Evolutionary conservation across 331 rosid genomes (phyloP), one percentile per base, ranked within the genome.

Genomic region (Cydonia oblonga): DNA sequence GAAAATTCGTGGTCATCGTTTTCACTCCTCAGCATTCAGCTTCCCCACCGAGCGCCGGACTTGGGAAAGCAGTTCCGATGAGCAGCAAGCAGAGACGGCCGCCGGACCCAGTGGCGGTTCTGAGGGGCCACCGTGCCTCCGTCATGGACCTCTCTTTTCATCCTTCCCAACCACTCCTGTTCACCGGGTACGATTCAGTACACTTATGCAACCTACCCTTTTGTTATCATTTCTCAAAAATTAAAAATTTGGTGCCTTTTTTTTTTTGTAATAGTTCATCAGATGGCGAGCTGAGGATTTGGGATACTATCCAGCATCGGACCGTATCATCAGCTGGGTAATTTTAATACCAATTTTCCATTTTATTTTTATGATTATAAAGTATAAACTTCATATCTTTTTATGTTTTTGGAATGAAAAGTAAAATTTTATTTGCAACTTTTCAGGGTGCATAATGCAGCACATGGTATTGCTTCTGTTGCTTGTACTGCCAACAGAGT

Each of bases 51-150:
- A 9, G 4, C 7, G 44, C 14, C 1, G 53, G 1, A 33, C 53
- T 58, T 9, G 53, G 54, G 24, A n/a, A 54, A 51, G 54, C 63
- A 33, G 79, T 9, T 62, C 67, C 42, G 23, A 62, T 81, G 86
- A 78, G 77, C 76, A 84, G 53, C 53, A 0, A 78, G 69, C 69
- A 72, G 75, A 79, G 87, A 56, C 81, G 80, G 1, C 80, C 97
- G n/a, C 98, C 97, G n/a, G 98, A 93, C 78, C 97, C 97, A 0
- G 87, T 86, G 40, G 96, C 96, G 19, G 96, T 91, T 52, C 90
- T 93, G 20, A 81, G 97, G 66, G 96, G 98, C 28, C 98, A 91
- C 74, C 97, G 96, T 1, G 90, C 92, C 75, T 91, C 96, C 4
- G 96, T 93, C 74, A 89, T 32, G 25, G 98, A 91, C 79, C 72